Conservation (phyloP, 1,284 basidiomycete species). For the Trametes hirsuta region DNA sequence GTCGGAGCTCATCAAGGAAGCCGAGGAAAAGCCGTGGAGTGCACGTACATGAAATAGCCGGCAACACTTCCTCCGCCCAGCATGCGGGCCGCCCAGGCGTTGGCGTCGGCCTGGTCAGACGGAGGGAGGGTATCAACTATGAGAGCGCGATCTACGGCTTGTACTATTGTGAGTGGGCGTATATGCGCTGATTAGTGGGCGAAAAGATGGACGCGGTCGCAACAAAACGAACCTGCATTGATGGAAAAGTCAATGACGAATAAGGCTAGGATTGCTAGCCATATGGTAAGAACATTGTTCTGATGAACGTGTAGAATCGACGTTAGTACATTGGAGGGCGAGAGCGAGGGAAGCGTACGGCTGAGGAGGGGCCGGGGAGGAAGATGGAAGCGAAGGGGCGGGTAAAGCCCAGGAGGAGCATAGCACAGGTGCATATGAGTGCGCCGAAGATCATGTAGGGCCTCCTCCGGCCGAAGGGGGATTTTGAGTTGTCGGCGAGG, state of each 20-base stretch:
- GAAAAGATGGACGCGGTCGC: background rate
- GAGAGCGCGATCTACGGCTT: constrained; percentile 83
- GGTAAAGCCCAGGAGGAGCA: constrained; percentile 88
- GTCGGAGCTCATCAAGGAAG: background rate
- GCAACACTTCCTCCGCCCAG: constrained; percentile 80
- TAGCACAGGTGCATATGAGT: constrained; percentile 69
- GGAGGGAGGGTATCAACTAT: constrained; percentile 75
- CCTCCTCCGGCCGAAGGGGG: constrained; percentile 80
- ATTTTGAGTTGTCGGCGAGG: constrained; percentile 87
- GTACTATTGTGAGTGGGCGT: constrained; percentile 47
- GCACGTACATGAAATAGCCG: constrained; percentile 83
- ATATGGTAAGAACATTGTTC: constrained; percentile 71
- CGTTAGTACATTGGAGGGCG: background rate
- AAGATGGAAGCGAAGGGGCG: constrained; percentile 71
- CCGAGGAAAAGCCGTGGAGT: background rate
- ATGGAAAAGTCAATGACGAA: constrained; percentile 93
- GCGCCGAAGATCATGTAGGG: constrained; percentile 84
- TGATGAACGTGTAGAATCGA: constrained; percentile 29
- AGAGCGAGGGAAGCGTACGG: constrained; percentile 35
- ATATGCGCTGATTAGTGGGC: constrained; percentile 2
- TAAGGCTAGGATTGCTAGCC: constrained; percentile 83
- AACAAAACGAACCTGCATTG: constrained; percentile 69
- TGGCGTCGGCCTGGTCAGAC: constrained; percentile 80
- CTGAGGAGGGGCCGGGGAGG: constrained; percentile 41
- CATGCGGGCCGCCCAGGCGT: constrained; percentile 96